Evolutionary conservation across 164 flowering plant species (phyloP), one percentile per base, ranked within the genome.

Genomic region (Stephania japonica): DNA sequence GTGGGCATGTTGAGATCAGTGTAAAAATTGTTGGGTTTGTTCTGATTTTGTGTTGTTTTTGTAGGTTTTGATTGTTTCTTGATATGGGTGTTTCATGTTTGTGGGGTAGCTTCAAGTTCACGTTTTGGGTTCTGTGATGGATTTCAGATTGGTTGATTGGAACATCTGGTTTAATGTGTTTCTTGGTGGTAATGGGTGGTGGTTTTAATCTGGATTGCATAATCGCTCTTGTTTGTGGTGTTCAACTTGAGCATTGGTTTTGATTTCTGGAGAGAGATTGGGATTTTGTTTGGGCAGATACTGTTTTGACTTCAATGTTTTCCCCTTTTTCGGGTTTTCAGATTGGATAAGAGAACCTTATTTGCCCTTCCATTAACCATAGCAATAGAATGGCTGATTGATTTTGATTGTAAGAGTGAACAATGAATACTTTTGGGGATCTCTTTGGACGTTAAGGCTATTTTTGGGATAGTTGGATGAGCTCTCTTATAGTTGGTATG

Each of bases 1-100:
- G 73, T 70, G 70, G 63, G 68, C 44, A 61, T 73, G 7, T 64
- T 42, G 71, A 59, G 72, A 38, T 65, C 32, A 49, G 16, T 72
- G 69, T n/a, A 23, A 2, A 32, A 3, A 12, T 66, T 53, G 62
- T 27, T 73, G 79, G 76, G 69, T 73, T 14, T 73, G 32, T 66
- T 56, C 50, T 70, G n/a, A 66, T 75, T 72, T 75, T 72, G 63
- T 65, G 56, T 68, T 72, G 19, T 70, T 42, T 69, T 42, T 44
- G 23, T 41, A 12, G n/a, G 65, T 62, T 49, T 73, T 76, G 53
- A 14, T 76, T 61, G 3, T 75, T 71, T 67, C 50, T 69, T 69
- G 77, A 25, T 26, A 69, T 24, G 72, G 67, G 65, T 62, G 18
- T 32, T 32, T 32, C 38, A 32, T 32, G 38, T 19, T 12, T 67